These are phyloP conservation scores for Leccinum subgranulosum DNA, from an alignment of 768 basidiomycete genomes.

Conservation along the genomic window DNA sequence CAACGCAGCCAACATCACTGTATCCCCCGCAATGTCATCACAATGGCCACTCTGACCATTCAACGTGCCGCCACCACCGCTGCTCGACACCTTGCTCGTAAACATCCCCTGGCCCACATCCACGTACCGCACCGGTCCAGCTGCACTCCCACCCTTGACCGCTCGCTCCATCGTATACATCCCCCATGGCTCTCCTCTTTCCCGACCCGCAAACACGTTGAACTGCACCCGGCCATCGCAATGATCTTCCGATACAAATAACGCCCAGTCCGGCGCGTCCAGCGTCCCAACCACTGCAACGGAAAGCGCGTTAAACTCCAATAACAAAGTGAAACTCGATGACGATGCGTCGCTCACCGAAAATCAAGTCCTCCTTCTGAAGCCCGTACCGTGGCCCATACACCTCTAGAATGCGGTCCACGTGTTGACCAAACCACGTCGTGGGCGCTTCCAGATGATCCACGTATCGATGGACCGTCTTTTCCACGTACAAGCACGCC, in stretches of 20 bases:
- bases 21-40: constrained; percentile 35
- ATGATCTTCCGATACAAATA: constrained; percentile 74
- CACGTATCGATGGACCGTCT: constrained; percentile 66
- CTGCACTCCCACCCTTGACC: constrained; percentile 32
- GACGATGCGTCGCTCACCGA: constrained; percentile 31
- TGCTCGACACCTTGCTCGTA: constrained; percentile 52
- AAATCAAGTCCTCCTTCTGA: constrained; percentile 55
- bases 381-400: constrained; percentile 48
- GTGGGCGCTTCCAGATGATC: constrained; percentile 60
- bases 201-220: constrained; percentile 56
- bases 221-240: constrained; percentile 65
- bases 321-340: neutral
- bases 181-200: constrained; percentile 66
- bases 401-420: constrained; percentile 56
- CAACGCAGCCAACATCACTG: constrained; percentile 60
- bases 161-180: constrained; percentile 60
- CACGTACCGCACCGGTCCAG: constrained; percentile 50
- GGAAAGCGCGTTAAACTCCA: neutral
- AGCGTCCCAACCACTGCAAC: constrained; percentile 63
- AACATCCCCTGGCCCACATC: constrained; percentile 35
- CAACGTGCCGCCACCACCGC: constrained; percentile 7
- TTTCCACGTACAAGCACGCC: constrained; percentile 67
- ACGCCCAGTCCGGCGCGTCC: constrained; percentile 65
- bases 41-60: constrained; percentile 13
- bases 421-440: constrained; percentile 71